These are phyloP conservation scores for Echinochloa phyllopogon DNA, from an alignment of 176 grass and related monocot species.

Conservation along the genomic window DNA sequence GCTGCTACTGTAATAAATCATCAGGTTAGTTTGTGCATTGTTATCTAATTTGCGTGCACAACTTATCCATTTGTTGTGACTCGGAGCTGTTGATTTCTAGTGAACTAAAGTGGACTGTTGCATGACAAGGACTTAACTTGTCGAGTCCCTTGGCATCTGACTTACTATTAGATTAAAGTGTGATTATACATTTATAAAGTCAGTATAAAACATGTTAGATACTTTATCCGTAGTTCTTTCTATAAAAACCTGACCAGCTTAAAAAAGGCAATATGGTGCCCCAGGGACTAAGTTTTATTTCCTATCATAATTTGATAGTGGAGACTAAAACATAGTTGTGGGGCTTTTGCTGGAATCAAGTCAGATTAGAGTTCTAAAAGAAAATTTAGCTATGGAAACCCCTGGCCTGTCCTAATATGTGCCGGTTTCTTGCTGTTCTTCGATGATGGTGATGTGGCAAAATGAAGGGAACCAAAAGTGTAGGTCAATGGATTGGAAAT, in stretches of 20 bases:
- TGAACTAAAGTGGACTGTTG: background rate
- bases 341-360: background rate
- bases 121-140: background rate
- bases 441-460: background rate
- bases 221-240: background rate
- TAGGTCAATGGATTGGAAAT: background rate
- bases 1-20: slow-evolving; percentile 88
- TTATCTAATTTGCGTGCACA: background rate
- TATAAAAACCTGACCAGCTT: background rate
- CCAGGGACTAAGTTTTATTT: background rate
- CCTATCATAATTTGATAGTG: slow-evolving; percentile 31
- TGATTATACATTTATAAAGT: background rate
- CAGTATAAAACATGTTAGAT: background rate
- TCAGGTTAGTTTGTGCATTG: slow-evolving; percentile 52
- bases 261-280: background rate
- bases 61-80: slow-evolving; percentile 1
- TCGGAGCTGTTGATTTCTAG: background rate
- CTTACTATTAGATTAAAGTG: slow-evolving; percentile 7
- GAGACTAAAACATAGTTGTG: background rate
- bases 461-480: background rate
- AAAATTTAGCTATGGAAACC: background rate
- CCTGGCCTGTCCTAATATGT: background rate
- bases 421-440: background rate
- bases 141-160: background rate
- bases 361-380: background rate